Evolutionary conservation across 73 alveolate species (phyloP), one percentile per base, ranked within the genome.

Genomic region (Symbiodinium pilosum): DNA sequence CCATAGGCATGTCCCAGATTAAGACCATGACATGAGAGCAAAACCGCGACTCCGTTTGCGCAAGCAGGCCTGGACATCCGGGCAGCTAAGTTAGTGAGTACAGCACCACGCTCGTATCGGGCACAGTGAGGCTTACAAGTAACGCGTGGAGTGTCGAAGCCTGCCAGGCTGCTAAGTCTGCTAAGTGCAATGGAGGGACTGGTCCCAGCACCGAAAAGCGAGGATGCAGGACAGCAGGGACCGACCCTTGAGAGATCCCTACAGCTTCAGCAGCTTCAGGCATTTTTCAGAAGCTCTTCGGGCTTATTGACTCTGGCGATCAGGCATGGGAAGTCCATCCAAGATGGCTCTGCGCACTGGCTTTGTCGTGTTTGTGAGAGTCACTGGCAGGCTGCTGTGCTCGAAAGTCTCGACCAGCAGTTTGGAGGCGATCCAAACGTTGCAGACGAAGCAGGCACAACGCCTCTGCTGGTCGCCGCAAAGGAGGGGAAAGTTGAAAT

Each of bases 321-420:
- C 75, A 2, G 34, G 51, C 64, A 28, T n/a, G 47, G 43, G 4
- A 43, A 24, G 85, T n/a, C 32, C 71, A 54, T 21, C 16, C 71
- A 54, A 30, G 26, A 30, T 21, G 16, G 71, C 71, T n/a, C n/a
- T n/a, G n/a, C n/a, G n/a, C n/a, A n/a, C 34, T 54, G 71, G 26
- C 71, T 21, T 20, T 52, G 69, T 18, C 69, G 2, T 54, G 16
- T 54, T 54, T 54, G 71, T 6, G 34, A 54, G 26, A 54, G n/a
- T n/a, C n/a, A n/a, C 59, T 44, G 51, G 59, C 47, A 85, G 93
- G 93, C 93, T 41, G n/a, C 47, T 41, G 93, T 85, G 43, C 81
- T 85, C 51, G 85, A 56, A 34, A 32, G 28, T 20, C 40, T 87
- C 34, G 85, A 59, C 32, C 38, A 64, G 11, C 32, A 64, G 7